phyloP scores from a whole-genome alignment of 2,329 filamentous ascomycete genomes.

The Calonectria henricotiae region DNA sequence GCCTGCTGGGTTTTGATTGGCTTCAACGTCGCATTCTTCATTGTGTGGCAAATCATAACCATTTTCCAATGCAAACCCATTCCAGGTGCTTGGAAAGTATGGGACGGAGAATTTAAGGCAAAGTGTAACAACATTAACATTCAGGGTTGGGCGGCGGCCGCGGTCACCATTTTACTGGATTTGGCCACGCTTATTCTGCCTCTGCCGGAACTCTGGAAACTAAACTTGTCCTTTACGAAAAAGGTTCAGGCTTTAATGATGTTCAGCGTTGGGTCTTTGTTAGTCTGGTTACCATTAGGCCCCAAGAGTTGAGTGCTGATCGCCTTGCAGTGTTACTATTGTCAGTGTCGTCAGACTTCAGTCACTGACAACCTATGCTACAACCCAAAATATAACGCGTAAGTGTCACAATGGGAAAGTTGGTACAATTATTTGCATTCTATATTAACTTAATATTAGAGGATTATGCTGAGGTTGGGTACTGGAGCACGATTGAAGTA shows the following conservation, averaged over 20 bases:
- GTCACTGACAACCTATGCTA: conserved; percentile 47
- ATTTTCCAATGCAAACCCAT: conserved; percentile 67
- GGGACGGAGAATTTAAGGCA: conserved; percentile 63
- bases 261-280: conserved; percentile 62
- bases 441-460: conserved; percentile 31
- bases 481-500: conserved; percentile 55
- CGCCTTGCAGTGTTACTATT: conserved; percentile 6
- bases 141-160: conserved; percentile 66
- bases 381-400: conserved; percentile 48
- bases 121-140: conserved; percentile 66
- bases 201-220: conserved; percentile 57
- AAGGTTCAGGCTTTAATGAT: conserved; percentile 62
- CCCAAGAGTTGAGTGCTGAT: background rate
- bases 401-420: background rate
- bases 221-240: conserved; percentile 61
- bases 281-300: conserved; percentile 18
- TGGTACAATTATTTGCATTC: too few relatives aligned
- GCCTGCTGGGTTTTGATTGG: conserved; percentile 43
- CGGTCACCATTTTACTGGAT: conserved; percentile 66
- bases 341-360: conserved; percentile 48
- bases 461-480: conserved; percentile 49
- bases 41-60: conserved; percentile 54
- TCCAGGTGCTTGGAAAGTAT: conserved; percentile 65
- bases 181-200: conserved; percentile 65
- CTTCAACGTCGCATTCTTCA: conserved; percentile 44